phyloP scores from a whole-genome alignment of 2,329 filamentous ascomycete genomes.

The Aspergillus felis region DNA sequence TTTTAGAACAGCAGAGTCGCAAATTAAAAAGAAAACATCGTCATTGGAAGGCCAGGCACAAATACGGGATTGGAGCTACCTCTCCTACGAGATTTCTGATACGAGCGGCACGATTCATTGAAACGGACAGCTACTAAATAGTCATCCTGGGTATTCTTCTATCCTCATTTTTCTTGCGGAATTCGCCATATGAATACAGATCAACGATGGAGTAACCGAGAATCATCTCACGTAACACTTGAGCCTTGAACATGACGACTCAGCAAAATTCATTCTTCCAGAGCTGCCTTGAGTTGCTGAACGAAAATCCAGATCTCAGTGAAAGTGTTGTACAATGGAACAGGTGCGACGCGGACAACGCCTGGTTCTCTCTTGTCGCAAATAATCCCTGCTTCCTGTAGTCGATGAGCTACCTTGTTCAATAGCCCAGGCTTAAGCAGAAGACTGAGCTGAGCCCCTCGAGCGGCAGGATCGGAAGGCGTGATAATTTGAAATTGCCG shows the following conservation, averaged over 20 bases:
- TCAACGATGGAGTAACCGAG: background rate
- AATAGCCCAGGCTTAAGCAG: constrained; percentile 66
- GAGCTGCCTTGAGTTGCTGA: constrained; percentile 28
- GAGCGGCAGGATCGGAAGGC: constrained; percentile 59
- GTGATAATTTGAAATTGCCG: constrained; percentile 61
- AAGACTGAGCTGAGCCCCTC: constrained; percentile 75
- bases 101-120: background rate
- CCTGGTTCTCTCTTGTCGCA: constrained; percentile 80
- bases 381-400: constrained; percentile 69
- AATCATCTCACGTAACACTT: background rate
- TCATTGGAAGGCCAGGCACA: background rate
- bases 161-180: background rate
- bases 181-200: background rate
- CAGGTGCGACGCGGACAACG: constrained; percentile 76
- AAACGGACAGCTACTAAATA: background rate
- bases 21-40: background rate
- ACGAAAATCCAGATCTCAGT: constrained; percentile 63
- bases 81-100: background rate
- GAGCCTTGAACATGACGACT: background rate
- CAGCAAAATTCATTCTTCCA: constrained; percentile 11
- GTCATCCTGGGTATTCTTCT: background rate
- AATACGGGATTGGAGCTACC: background rate
- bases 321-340: constrained; percentile 77
- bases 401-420: constrained; percentile 59
- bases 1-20: too few species aligned